Base-by-base conservation (phyloP, 2,329 filamentous ascomycete genomes). In the Colletotrichum chlorophyti region DNA sequence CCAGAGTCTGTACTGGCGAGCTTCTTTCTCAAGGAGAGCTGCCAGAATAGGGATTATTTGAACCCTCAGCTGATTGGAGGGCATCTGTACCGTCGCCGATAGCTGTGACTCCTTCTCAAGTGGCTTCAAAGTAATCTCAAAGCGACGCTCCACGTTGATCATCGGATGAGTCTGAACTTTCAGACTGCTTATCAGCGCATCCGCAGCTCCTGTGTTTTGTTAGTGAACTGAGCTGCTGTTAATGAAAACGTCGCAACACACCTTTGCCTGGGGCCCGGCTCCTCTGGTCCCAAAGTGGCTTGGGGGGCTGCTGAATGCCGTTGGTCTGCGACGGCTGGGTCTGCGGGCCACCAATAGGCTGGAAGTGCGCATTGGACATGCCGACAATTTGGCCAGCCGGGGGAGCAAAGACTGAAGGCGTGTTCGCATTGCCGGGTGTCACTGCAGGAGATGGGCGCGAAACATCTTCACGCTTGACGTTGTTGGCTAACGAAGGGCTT, bases 1-100 rank as follows among this genome's bases (percentile, higher is more conserved):
- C 69, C 91, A 93, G 31, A 95, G 76, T 68, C 89, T 91, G 74
- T 91, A 91, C 47, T 91, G 86, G 27, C 91, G 87, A 49, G 84
- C 71, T 55, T 79, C 72, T 37, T 78, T 81, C 58, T 87, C 83
- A 5, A 91, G 74, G 29, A 81, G 80, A 8, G 86, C 75, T 1
- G 87, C 83, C 15, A 96, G 78, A 10, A 82, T 83, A 4, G 90
- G 87, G 19, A 84, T 79, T 54, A 96, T 81, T 60, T 93, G 89
- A 15, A 96, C 76, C 58, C 88, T 87, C 64, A 85, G 87, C 66
- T 93, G 86, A 42, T 81, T 83, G 2, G 82, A 73, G 1, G 90
- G 86, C 9, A 95, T 76, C 57, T 86, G 88, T 53, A 95, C 77
- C 6, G 91, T 90, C 37, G 90, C 78, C 5, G 87, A 91, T 65